These are phyloP conservation scores for Sugiyamaella castrensis DNA, from an alignment of 1,139 yeast species.

Conservation along the genomic window DNA sequence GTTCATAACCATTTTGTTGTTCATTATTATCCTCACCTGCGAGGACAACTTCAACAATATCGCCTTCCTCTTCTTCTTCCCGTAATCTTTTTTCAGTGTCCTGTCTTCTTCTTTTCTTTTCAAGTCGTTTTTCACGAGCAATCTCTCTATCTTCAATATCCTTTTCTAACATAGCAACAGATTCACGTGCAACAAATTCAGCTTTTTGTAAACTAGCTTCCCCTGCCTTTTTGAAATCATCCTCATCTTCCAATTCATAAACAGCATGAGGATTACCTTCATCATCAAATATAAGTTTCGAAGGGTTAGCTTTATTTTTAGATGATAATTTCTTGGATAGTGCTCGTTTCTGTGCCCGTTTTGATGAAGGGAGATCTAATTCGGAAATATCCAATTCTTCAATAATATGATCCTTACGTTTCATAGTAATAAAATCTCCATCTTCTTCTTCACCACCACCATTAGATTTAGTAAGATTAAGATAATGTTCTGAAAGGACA, in stretches of 20 bases:
- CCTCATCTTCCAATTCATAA: conserved; percentile 88
- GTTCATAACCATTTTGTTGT: conserved; percentile 20
- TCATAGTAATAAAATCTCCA: conserved; percentile 80
- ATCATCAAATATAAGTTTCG: conserved; percentile 84
- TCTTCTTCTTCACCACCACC: conserved; percentile 53
- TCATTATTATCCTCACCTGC: conserved; percentile 35
- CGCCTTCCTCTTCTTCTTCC: conserved; percentile 36
- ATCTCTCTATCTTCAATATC: conserved; percentile 75
- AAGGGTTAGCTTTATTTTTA: conserved; percentile 59
- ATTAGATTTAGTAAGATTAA: conserved; percentile 50
- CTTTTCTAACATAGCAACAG: conserved; percentile 61
- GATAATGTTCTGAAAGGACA: conserved; percentile 83
- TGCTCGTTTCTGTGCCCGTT: conserved; percentile 84
- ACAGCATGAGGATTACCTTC: conserved; percentile 89
- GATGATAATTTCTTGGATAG: conserved; percentile 76
- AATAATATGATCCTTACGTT: conserved; percentile 69
- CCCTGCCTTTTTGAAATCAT: conserved; percentile 75
- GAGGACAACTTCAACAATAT: conserved; percentile 40
- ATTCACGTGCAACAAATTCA: conserved; percentile 63
- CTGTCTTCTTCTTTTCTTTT: conserved; percentile 84
- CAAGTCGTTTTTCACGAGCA: conserved; percentile 82
- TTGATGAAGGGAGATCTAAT: conserved; percentile 58
- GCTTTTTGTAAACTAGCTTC: conserved; percentile 67
- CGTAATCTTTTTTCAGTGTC: conserved; percentile 67
- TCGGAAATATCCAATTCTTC: conserved; percentile 63